Conservation (phyloP, 1,284 basidiomycete species). For the Laetiporus sulphureus region DNA sequence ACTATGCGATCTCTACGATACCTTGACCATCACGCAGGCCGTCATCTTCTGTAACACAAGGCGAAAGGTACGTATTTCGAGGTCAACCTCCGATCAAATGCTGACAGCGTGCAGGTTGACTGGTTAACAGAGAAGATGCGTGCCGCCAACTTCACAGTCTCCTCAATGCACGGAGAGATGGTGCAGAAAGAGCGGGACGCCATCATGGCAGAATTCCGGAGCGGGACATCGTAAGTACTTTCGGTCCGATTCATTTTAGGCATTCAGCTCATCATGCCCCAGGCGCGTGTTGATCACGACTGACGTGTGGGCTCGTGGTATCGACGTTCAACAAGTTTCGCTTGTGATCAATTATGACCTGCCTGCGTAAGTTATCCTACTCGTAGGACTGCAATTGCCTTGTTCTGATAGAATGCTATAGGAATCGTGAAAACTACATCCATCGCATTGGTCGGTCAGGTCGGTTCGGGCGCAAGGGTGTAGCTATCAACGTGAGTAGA, state of each 20-base stretch:
- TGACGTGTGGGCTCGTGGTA: constrained; percentile 98
- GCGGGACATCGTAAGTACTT: constrained; percentile 76
- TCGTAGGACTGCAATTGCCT: neutral
- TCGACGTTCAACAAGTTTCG: constrained; percentile 98
- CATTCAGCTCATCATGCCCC: constrained; percentile 9
- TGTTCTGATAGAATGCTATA: constrained; percentile 21
- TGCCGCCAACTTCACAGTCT: constrained; percentile 93
- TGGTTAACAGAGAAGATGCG: constrained; percentile 99
- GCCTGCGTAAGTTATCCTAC: constrained; percentile 61
- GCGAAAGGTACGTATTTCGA: constrained; percentile 67
- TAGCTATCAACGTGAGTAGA: constrained; percentile 74
- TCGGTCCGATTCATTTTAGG: neutral
- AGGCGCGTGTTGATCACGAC: constrained; percentile 94
- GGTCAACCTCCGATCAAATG: neutral
- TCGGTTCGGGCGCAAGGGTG: constrained; percentile 93
- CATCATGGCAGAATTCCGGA: constrained; percentile 98
- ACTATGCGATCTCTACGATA: constrained; percentile 96
- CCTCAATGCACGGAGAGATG: constrained; percentile 99
- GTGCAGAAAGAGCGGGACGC: constrained; percentile 97
- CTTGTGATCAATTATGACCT: constrained; percentile 98
- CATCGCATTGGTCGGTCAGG: constrained; percentile 96
- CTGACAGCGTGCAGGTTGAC: constrained; percentile 62
- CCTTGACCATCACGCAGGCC: constrained; percentile 97
- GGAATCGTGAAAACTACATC: constrained; percentile 98
- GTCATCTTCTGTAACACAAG: constrained; percentile 99